Percentiles rank a stretch among this genome's conserved stretches.
phyloP scores from a whole-genome alignment of 1,139 yeast species.

The Lodderomyces theae region DNA sequence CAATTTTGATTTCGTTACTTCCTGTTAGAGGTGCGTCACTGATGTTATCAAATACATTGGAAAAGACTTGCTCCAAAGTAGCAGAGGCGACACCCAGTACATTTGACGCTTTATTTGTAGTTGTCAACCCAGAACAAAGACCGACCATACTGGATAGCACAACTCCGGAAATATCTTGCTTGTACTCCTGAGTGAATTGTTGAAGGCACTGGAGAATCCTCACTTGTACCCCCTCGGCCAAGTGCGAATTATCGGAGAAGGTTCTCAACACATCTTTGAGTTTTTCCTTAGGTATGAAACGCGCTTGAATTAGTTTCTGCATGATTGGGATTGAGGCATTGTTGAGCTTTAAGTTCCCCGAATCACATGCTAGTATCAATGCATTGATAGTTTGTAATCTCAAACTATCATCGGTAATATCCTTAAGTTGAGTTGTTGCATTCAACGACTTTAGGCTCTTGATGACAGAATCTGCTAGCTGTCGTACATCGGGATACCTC shows the following conservation, averaged over 20 bases:
- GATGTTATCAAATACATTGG: slow-evolving; percentile 66
- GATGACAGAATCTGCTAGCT: slow-evolving; percentile 63
- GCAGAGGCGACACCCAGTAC: slow-evolving; percentile 94
- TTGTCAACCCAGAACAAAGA: slow-evolving; percentile 71
- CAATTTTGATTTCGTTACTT: slow-evolving; percentile 36
- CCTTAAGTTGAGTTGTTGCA: slow-evolving; percentile 17
- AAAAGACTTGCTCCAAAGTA: slow-evolving; percentile 80
- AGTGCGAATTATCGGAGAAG: slow-evolving; percentile 67
- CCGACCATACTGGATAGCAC: slow-evolving; percentile 57
- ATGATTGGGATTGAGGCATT: slow-evolving; percentile 70
- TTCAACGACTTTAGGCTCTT: slow-evolving; percentile 39
- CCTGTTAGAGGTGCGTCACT: slow-evolving; percentile 11
- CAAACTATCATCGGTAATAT: slow-evolving; percentile 27
- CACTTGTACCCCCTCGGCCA: slow-evolving; percentile 80
- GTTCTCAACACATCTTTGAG: slow-evolving; percentile 60
- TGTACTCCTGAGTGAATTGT: slow-evolving; percentile 63
- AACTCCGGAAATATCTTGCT: slow-evolving; percentile 51
- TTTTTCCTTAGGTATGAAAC: slow-evolving; percentile 49
- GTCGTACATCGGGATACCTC: slow-evolving; percentile 61
- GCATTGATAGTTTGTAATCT: slow-evolving; percentile 63
- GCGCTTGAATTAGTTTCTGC: slow-evolving; percentile 52
- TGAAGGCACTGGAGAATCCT: slow-evolving; percentile 87
- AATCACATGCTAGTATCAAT: slow-evolving; percentile 66
- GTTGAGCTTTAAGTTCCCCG: slow-evolving; percentile 72
- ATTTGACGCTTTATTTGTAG: slow-evolving; percentile 66